Base-by-base conservation (phyloP, 192 early-diverging fungal species). In the Mycoemilia scoparia region DNA sequence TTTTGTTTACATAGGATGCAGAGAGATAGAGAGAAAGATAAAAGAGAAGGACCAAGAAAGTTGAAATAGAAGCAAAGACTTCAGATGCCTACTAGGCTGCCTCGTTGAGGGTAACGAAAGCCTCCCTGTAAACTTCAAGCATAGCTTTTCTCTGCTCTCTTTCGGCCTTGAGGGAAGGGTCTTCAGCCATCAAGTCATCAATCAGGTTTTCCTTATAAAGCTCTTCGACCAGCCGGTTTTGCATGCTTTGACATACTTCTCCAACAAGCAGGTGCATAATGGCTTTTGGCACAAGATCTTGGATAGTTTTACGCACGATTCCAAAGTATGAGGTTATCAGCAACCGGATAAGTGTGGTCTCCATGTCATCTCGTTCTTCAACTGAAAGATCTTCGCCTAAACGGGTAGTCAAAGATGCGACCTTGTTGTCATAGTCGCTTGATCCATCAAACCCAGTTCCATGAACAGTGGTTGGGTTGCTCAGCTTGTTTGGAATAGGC, bases 261-360 rank as follows among this genome's bases (percentile, higher is more conserved):
- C 80, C 80, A 46, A 84, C 81, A 32, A 84, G 48, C 27, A 80
- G 46, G 36, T 84, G 77, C 81, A 84, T 84, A 35, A 84, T 64
- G 3, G 81, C 71, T 59, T 84, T 84, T 34, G 81, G 81, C 5
- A 84, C 77, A 38, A 76, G 42, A 26, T 84, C 81, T 49, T 79
- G 76, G 37, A 81, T 70, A 9, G 77, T 72, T 54, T 84, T 80
- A 45, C 77, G 74, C 20, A 78, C 77, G 43, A 84, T 76, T 36
- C 64, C 57, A 43, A 84, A 84, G 51, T 84, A 84, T 16, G 73
- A 79, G 4, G 73, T 54, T 29, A 84, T 84, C 20, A 84, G 54
- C 0, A 77, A 79, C 24, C 81, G 77, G 39, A 84, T 84, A 17
- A 84, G 59, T 36, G 76, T 69, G 2, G 71, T 73, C 51, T 84